Base-by-base conservation (phyloP, 208 protist genomes). In the Trypanosoma avium region DNA sequence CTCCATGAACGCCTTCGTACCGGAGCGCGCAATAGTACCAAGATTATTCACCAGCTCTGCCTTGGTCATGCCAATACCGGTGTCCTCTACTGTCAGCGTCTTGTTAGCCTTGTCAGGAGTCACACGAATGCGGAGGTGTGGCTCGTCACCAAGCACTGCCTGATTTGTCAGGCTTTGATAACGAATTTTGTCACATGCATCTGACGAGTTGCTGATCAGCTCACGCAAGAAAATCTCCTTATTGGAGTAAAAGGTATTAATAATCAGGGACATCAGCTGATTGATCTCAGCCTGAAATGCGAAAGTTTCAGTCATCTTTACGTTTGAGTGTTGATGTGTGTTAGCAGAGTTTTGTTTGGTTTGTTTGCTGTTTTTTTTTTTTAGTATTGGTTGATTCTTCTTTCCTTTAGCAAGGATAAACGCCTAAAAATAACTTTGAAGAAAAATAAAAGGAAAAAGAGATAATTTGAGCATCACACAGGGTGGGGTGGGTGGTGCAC, bases 241-340 rank as follows among this genome's bases (percentile, higher is more conserved):
- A 80, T 99, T 99, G 22, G 82, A 94, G 87, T 99, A 99, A 82
- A 99, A 99, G 54, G 98, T 99, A 91, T 99, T 99, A 91, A 99
- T 99, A 81, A 99, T 99, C 21, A 99, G 77, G 56, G 73, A 90
- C 88, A 99, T 95, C 61, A 99, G 81, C 83, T 98, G 97, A 72
- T 97, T 98, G 79, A 99, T 98, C 75, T 99, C 97, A 79, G 97
- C 96, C 92, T 98, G 92, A 67, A 82, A 77, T 63, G 69, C 70
- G 75, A 81, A 81, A 7, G 75, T 81, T 48, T 81, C 70, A 46
- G 75, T 62, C 75, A 81, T 81, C 17, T 61, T 77, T 53, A n/a
- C n/a, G n/a, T n/a, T n/a, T n/a, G n/a, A n/a, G n/a, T n/a, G n/a
- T n/a, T n/a, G n/a, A n/a, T n/a, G n/a, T n/a, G n/a, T n/a, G n/a